Base-by-base conservation (phyloP, 805 yeast species). In the Sungouiozyma intestinalis region DNA sequence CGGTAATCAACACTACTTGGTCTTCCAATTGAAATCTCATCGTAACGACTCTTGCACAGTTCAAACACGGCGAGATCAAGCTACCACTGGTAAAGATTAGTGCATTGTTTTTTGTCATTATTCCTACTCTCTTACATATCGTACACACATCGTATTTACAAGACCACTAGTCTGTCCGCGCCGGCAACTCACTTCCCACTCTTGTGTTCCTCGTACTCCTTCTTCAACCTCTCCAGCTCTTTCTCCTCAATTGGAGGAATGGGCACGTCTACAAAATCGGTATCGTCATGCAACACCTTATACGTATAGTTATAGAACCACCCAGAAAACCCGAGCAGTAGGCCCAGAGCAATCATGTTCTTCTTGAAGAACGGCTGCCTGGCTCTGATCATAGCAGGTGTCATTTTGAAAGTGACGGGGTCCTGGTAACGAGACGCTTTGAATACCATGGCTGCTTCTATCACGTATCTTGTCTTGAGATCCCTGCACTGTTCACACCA, bases 341-440 rank as follows among this genome's bases (percentile, higher is more conserved):
- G 63, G 15, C 68, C 68, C 40, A 88, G 75, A 0, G 79, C 74
- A 16, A 76, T 66, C 57, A 81, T 74, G 61, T 88, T 90, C 54
- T 72, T 77, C 73, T 79, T 76, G 65, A 87, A 85, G 57, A 76
- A 90, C 35, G 95, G 97, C 46, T 74, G 71, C 62, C 97, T 76
- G 38, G 95, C 96, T 49, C 97, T 73, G 50, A 85, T 70, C 72
- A 90, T 78, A 4, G 96, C 95, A 14, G 95, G 95, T 1, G 96
- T 85, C 90, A 87, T 87, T 57, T 81, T 81, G 64, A 76, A 81
- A 29, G 88, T 83, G 49, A 68, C 66, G 32, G 78, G 81, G 61
- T 83, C 85, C 41, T 73, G 74, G 56, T 76, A 73, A 39, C 63
- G 68, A 3, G 75, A 68, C 17, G 65, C 67, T 47, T 57, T 57